These are phyloP conservation scores for Boletus rubropictus DNA, from an alignment of 768 basidiomycete genomes.

Conservation along the genomic window DNA sequence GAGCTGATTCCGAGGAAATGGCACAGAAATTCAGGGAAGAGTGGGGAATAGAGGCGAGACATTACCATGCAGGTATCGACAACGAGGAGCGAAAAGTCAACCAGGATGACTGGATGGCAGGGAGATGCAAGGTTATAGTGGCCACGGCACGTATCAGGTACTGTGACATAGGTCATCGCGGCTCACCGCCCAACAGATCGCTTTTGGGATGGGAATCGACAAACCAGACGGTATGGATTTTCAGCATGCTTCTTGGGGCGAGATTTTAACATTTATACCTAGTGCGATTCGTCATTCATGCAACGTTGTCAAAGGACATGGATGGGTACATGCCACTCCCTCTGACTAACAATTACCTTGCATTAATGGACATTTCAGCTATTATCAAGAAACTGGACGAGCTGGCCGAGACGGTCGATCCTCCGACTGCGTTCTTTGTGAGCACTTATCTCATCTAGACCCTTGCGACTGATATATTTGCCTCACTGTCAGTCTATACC, in stretches of 20 bases:
- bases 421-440: constrained; percentile 85
- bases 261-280: constrained; percentile 3
- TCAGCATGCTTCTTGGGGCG: not conserved
- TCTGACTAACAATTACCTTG: not conserved
- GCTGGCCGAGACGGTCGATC: constrained; percentile 87
- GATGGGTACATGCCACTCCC: constrained; percentile 55
- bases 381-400: constrained; percentile 95
- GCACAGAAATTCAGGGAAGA: constrained; percentile 61
- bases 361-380: constrained; percentile 36
- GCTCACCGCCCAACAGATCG: constrained; percentile 49
- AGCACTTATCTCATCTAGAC: constrained; percentile 23
- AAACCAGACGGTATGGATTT: constrained; percentile 60
- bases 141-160: constrained; percentile 63
- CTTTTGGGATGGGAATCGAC: constrained; percentile 97
- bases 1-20: constrained; percentile 73
- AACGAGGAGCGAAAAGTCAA: constrained; percentile 54
- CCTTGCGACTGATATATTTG: not conserved
- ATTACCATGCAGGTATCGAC: constrained; percentile 83
- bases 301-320: constrained; percentile 73
- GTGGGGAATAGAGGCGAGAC: constrained; percentile 54
- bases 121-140: constrained; percentile 74
- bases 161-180: not conserved
- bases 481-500: constrained; percentile 49
- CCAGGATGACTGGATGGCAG: constrained; percentile 70
- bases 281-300: constrained; percentile 93